Evolutionary conservation across 148 eudicot genomes (phyloP).

Genomic region (Diospyros lotus): DNA sequence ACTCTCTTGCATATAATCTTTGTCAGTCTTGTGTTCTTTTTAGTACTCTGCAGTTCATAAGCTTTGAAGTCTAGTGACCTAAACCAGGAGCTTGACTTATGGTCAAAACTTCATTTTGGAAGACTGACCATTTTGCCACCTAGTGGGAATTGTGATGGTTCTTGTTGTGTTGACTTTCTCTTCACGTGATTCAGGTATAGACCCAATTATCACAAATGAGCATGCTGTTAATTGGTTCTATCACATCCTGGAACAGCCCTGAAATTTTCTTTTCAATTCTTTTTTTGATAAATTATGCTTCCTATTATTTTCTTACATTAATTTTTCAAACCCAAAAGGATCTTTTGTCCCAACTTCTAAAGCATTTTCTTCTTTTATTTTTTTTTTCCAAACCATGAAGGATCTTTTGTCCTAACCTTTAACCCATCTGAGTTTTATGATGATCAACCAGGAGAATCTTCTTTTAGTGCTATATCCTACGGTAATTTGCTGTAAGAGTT

Average conservation of each 20-base stretch:
- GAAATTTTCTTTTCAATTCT: neutral
- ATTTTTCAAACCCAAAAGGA: too few relatives aligned
- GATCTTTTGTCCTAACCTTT: neutral
- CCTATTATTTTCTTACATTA: too few relatives aligned
- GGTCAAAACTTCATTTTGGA: neutral
- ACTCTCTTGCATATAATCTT: too few relatives aligned
- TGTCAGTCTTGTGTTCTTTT: too few relatives aligned
- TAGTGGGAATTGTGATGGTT: too few relatives aligned
- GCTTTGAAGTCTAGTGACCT: neutral
- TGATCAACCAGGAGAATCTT: neutral
- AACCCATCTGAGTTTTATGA: neutral
- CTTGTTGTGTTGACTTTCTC: too few relatives aligned
- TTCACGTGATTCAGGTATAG: neutral
- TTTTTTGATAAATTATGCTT: neutral
- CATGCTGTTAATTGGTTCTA: neutral
- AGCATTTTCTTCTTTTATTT: neutral
- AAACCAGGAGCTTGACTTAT: neutral
- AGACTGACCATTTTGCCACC: neutral
- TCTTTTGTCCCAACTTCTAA: neutral
- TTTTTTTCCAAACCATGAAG: neutral
- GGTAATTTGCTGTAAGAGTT: neutral
- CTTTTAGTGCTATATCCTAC: neutral
- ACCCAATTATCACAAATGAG: neutral
- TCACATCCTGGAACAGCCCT: neutral
- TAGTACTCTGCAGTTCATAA: too few relatives aligned